A percentile compares a stretch with the other conserved stretches of the same genome.
Evolutionary conservation across 306 rosid species (phyloP).

Genomic region (Quercus wislizeni): DNA sequence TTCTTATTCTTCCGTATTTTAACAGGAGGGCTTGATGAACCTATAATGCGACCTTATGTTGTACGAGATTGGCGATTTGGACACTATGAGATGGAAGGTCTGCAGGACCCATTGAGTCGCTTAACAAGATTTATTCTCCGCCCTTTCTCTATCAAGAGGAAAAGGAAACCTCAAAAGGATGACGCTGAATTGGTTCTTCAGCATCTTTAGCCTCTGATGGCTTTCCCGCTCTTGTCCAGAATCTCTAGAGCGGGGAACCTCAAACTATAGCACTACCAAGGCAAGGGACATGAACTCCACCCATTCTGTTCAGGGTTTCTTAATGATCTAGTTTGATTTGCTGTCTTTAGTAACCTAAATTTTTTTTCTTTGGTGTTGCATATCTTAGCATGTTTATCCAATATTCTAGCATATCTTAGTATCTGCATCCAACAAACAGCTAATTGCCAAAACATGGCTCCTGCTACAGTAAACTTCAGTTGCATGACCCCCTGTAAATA

Average conservation of each 20-base stretch:
- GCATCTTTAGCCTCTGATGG: constrained; percentile 44
- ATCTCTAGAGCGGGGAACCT: neutral
- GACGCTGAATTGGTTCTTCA: constrained; percentile 47
- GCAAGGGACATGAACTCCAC: neutral
- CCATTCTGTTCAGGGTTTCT: neutral
- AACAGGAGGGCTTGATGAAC: constrained; percentile 90
- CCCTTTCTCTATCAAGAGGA: constrained; percentile 40
- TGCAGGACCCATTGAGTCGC: constrained; percentile 74
- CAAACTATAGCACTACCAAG: neutral
- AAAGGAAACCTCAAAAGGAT: constrained; percentile 42
- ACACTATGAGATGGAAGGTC: constrained; percentile 91
- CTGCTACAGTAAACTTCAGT: neutral
- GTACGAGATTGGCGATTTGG: constrained; percentile 95
- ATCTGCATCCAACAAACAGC: too few species aligned
- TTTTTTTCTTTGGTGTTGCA: neutral
- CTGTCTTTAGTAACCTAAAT: neutral
- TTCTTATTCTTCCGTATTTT: constrained; percentile 13
- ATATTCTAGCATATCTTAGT: neutral
- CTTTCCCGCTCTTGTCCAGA: neutral
- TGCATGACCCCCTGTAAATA: neutral
- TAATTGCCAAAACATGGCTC: neutral
- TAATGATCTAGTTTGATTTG: neutral
- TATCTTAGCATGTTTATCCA: neutral
- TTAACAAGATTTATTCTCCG: constrained; percentile 49
- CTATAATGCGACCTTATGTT: constrained; percentile 62